phyloP scores from a whole-genome alignment of 371 early-diverging fungal genomes.

The Mortierella sp. region DNA sequence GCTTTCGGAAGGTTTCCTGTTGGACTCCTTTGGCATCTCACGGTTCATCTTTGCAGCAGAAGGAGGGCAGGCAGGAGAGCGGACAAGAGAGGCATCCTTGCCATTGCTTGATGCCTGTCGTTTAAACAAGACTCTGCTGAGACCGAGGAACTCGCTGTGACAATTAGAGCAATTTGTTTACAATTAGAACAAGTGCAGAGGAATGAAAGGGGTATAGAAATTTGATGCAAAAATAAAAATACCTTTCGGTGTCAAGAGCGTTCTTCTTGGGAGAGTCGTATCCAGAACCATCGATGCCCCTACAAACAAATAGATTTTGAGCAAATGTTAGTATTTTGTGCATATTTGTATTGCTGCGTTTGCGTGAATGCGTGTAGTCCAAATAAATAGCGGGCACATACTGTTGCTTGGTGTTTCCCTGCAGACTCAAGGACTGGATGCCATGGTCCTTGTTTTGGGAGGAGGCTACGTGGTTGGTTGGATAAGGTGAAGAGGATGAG shows the following conservation, averaged over 20 bases:
- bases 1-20: background rate
- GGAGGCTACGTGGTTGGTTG: background rate
- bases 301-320: background rate
- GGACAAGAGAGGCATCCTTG: too few relatives aligned
- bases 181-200: background rate
- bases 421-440: background rate
- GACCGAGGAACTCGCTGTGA: background rate
- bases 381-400: background rate
- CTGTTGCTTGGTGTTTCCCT: constrained; percentile 22
- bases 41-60: too few relatives aligned
- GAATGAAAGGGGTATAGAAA: background rate
- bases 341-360: background rate
- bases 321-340: background rate
- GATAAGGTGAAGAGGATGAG: background rate
- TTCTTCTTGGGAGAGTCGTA: background rate
- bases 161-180: background rate
- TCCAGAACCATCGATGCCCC: background rate
- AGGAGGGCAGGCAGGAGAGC: too few relatives aligned
- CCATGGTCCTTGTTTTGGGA: constrained; percentile 8
- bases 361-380: background rate
- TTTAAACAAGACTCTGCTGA: background rate
- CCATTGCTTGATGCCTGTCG: background rate
- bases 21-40: background rate
- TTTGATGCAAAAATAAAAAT: background rate
- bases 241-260: background rate